Percentiles rank a stretch among this genome's conserved stretches.
Evolutionary conservation across 108 stramenopile genomes (phyloP).

Genomic region (Chaetoceros muelleri): DNA sequence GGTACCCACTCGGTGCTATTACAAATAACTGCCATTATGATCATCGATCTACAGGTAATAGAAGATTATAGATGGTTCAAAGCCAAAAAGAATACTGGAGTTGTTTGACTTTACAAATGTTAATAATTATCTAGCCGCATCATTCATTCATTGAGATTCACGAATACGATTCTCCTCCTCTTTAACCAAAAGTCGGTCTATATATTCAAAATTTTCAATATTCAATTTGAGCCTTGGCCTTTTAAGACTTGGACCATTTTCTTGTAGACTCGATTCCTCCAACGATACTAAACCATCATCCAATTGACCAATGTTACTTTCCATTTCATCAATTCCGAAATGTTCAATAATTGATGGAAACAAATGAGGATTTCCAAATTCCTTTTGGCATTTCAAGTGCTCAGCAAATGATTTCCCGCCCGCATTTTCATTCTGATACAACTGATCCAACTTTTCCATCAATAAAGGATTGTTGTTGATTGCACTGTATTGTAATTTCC

Average conservation of each 20-base stretch:
- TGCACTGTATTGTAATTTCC: neutral
- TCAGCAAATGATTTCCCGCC: conserved; percentile 13
- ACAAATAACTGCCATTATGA: no score
- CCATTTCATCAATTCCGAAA: conserved; percentile 19
- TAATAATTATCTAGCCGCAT: no score
- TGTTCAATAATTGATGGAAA: conserved; percentile 29
- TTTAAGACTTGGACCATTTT: neutral
- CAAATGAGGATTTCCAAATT: conserved; percentile 38
- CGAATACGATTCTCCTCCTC: neutral
- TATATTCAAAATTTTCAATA: neutral
- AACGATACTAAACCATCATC: neutral
- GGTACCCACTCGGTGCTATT: no score
- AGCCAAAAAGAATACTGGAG: no score
- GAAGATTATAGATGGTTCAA: no score
- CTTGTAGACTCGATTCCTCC: neutral
- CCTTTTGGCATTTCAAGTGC: conserved; percentile 18
- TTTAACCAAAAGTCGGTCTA: neutral
- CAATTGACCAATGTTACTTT: neutral
- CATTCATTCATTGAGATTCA: neutral
- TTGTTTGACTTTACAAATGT: no score
- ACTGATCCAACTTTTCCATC: conserved; percentile 1
- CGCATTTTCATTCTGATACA: neutral
- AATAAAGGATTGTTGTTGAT: neutral
- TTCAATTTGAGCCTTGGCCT: neutral
- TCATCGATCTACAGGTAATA: no score